Percentiles rank a stretch among this genome's conserved stretches.
Evolutionary conservation across 208 protist species (phyloP).

Genomic region (Leishmania arabica): DNA sequence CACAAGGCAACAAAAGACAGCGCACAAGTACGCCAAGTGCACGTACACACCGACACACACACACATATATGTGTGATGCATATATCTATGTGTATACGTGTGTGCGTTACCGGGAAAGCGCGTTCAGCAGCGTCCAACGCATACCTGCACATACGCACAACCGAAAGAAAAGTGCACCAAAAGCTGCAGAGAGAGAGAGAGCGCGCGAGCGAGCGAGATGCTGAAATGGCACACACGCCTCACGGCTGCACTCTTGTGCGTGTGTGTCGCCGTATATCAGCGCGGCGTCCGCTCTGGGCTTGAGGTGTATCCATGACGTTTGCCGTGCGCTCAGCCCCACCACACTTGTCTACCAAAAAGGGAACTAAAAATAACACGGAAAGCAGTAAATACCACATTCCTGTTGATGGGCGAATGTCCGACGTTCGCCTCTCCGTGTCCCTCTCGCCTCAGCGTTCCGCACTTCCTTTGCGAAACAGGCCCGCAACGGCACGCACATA

Average conservation of each 20-base stretch:
- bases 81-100: neutral
- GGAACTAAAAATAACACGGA: too few relatives aligned
- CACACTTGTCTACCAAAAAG: neutral
- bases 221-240: neutral
- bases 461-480: too few relatives aligned
- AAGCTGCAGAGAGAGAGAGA: neutral
- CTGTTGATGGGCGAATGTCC: too few relatives aligned
- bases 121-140: neutral
- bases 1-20: neutral
- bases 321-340: too few relatives aligned
- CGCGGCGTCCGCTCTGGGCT: neutral
- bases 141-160: neutral
- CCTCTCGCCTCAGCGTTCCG: too few relatives aligned
- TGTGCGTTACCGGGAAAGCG: neutral
- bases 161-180: neutral
- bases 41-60: too few relatives aligned
- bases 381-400: too few relatives aligned
- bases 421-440: too few relatives aligned
- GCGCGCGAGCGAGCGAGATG: neutral
- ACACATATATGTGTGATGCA: neutral
- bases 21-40: neutral
- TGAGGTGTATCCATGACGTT: neutral
- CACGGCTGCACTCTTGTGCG: neutral
- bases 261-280: neutral
- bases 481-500: too few relatives aligned